These are phyloP conservation scores for Bonia amplexicaulis DNA, from an alignment of 176 grass and related monocot genomes.

Conservation along the genomic window DNA sequence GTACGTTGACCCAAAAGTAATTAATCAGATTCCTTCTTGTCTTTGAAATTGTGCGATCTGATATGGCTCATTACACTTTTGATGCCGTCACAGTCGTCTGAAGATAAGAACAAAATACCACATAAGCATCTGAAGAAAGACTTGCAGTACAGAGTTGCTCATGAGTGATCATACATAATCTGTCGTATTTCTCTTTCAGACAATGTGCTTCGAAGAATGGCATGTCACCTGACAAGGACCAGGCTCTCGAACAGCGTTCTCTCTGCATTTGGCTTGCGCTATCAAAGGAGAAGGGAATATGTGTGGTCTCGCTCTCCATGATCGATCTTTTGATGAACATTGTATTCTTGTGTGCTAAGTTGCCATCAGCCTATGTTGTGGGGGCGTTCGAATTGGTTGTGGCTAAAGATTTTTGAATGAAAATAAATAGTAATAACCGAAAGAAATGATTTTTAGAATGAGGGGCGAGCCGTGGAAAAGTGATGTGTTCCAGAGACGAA, in stretches of 20 bases:
- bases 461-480: too few relatives aligned
- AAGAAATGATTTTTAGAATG: too few relatives aligned
- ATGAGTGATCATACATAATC: not conserved
- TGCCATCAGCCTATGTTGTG: not conserved
- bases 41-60: not conserved
- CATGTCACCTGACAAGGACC: not conserved
- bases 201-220: not conserved
- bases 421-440: too few relatives aligned
- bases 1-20: not conserved
- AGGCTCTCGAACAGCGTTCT: not conserved
- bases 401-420: too few relatives aligned
- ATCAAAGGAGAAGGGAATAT: not conserved
- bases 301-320: not conserved
- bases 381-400: too few relatives aligned
- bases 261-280: not conserved
- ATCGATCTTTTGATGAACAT: not conserved
- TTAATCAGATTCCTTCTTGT: not conserved
- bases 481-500: too few relatives aligned
- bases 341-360: not conserved
- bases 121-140: not conserved
- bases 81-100: not conserved
- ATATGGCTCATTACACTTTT: not conserved
- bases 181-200: not conserved
- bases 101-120: not conserved
- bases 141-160: not conserved